Percentiles rank a stretch among this genome's conserved stretches.
Evolutionary conservation across 1,284 basidiomycete genomes (phyloP).

Genomic region (Schizophyllum amplum): DNA sequence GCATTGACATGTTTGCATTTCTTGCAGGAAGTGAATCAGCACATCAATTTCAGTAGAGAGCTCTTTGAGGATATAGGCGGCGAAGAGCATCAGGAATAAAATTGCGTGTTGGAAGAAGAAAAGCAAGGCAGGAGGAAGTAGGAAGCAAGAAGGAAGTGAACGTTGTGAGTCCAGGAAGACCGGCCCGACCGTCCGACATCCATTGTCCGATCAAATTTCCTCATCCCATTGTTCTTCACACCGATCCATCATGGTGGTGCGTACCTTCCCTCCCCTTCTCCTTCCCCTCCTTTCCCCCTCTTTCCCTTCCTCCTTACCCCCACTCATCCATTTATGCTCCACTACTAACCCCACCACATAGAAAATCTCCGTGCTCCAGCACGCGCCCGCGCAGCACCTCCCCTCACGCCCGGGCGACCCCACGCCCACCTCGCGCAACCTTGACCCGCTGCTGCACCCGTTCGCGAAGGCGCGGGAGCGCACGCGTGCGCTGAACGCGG

Average conservation of each 20-base stretch:
- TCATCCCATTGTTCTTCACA: not conserved
- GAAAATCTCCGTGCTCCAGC: constrained; percentile 88
- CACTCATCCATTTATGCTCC: not conserved
- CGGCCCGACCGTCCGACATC: not conserved
- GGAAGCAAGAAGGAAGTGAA: too few species aligned
- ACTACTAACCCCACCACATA: constrained; percentile 18
- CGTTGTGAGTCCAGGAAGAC: too few species aligned
- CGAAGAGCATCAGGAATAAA: too few species aligned
- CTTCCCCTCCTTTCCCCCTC: not conserved
- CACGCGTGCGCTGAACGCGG: constrained; percentile 88
- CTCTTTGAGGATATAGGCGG: too few species aligned
- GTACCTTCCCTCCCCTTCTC: not conserved
- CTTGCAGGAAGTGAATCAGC: too few species aligned
- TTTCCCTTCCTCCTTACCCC: not conserved
- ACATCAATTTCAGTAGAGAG: too few species aligned
- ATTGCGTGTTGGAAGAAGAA: too few species aligned
- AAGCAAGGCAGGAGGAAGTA: too few species aligned
- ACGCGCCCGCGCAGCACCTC: constrained; percentile 71
- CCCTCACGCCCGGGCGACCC: constrained; percentile 71
- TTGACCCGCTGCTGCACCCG: constrained; percentile 91
- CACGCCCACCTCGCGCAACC: constrained; percentile 84
- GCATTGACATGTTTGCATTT: too few species aligned
- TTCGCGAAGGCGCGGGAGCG: constrained; percentile 92
- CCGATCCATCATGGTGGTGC: not conserved
- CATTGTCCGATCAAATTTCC: not conserved